Evolutionary conservation across 495 filamentous ascomycete genomes (phyloP), one percentile per base, ranked within the genome.

Genomic region (Letharia lupina): DNA sequence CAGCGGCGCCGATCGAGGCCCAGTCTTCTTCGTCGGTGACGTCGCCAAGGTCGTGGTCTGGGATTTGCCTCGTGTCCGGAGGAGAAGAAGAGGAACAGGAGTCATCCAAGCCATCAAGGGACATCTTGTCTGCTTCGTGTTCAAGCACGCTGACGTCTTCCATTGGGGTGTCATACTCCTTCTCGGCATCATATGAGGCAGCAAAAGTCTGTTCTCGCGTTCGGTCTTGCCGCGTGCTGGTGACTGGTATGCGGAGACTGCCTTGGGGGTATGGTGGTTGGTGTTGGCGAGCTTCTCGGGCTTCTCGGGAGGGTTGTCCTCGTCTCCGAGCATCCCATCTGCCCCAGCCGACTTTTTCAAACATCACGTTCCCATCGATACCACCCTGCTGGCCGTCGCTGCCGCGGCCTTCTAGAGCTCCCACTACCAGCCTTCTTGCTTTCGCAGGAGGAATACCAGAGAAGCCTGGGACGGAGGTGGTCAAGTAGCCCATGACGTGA

Each of bases 11-110:
- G 58, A 96, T 91, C 64, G 87, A 86, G 31, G 91, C 91, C 92
- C 92, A 96, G 77, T 98, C 93, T 75, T 98, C 94, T 69, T 96
- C 91, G 75, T 98, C 94, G n/a, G 94, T 98, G 62, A 87, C 82
- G 73, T 95, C 91, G 72, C 89, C 84, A 70, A 81, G 80, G 71
- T 88, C 82, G 41, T 87, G 86, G 63, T 86, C 85, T 28, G 70
- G 77, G n/a, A 80, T 71, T 12, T 50, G 57, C 31, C n/a, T 64
- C 13, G 65, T 40, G n/a, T 86, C 78, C 16, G 81, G 86, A n/a
- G 83, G 85, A 68, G 89, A 88, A 42, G 87, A 90, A 60, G 87
- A 88, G 52, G 89, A 89, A 47, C 84, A 87, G 65, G 87, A 88
- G 48, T 81, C 85, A 37, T 87, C 86, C 44, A 83, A 83, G 60